Evolutionary conservation across 164 flowering plant species (phyloP).

Genomic region (Vitis rupestris): DNA sequence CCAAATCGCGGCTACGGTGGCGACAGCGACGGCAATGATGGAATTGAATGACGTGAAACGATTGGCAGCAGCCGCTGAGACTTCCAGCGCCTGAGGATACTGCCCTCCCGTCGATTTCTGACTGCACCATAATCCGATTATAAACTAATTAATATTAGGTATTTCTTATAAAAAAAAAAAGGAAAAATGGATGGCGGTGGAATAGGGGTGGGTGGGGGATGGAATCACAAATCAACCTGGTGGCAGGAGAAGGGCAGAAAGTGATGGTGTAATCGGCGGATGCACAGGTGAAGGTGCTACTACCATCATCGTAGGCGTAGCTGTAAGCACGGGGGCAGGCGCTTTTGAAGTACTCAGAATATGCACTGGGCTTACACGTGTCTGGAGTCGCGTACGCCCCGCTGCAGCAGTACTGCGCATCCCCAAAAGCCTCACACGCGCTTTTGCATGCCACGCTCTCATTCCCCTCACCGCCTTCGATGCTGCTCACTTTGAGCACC

Average conservation of each 20-base stretch:
- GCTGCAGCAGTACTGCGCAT: slow-evolving; percentile 50
- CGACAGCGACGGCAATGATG: neutral
- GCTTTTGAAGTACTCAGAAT: slow-evolving; percentile 43
- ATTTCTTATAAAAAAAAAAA: neutral
- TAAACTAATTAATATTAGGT: neutral
- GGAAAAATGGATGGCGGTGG: neutral
- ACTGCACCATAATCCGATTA: slow-evolving; percentile 16
- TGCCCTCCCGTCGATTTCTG: slow-evolving; percentile 14
- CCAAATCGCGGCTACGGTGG: neutral
- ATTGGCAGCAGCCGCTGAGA: slow-evolving; percentile 2
- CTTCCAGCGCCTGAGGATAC: slow-evolving; percentile 9
- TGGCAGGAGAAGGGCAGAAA: slow-evolving; percentile 44
- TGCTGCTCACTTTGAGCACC: slow-evolving; percentile 35
- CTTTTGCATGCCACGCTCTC: slow-evolving; percentile 52
- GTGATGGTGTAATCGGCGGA: slow-evolving; percentile 45
- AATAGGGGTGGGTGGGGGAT: neutral
- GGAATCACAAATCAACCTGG: slow-evolving; percentile 27
- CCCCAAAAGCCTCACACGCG: slow-evolving; percentile 58
- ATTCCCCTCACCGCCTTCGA: slow-evolving; percentile 10
- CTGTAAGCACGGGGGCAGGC: slow-evolving; percentile 63
- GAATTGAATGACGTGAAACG: neutral
- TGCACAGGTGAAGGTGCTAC: slow-evolving; percentile 58
- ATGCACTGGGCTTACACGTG: slow-evolving; percentile 45
- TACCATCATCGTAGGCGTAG: slow-evolving; percentile 58
- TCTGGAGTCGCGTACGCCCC: slow-evolving; percentile 47